These are phyloP conservation scores for Saturnispora zaruensis DNA, from an alignment of 805 yeast genomes.

Conservation along the genomic window DNA sequence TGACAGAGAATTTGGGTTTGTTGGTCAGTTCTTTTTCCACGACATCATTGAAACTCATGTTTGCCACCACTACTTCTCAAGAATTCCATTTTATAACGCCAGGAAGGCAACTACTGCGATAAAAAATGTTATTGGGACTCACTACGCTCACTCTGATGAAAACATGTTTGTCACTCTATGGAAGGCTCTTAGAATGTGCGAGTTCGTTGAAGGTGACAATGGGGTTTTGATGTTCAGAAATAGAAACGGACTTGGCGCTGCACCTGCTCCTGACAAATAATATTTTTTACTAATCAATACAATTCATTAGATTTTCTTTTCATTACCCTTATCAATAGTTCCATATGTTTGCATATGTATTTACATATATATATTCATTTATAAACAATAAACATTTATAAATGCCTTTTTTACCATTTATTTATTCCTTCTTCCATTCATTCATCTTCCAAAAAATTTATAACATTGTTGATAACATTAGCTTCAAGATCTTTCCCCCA, in stretches of 20 bases:
- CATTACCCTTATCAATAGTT: neutral
- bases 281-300: neutral
- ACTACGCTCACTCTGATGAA: conserved; percentile 41
- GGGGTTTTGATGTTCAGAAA: conserved; percentile 66
- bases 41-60: conserved; percentile 54
- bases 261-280: conserved; percentile 19
- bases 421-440: neutral
- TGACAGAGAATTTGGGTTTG: conserved; percentile 52
- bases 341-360: neutral
- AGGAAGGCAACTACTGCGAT: conserved; percentile 46
- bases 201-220: conserved; percentile 59
- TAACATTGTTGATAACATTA: conserved; percentile 37
- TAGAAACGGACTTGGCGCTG: conserved; percentile 36
- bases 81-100: conserved; percentile 49
- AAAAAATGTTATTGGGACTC: conserved; percentile 44
- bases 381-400: neutral
- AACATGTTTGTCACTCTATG: conserved; percentile 52
- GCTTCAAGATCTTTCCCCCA: conserved; percentile 75
- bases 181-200: conserved; percentile 55
- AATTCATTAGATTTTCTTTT: neutral
- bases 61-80: conserved; percentile 45
- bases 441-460: conserved; percentile 20
- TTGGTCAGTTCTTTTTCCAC: conserved; percentile 49
- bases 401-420: neutral
- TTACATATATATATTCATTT: neutral